Base-by-base conservation (phyloP, 2,329 filamentous ascomycete genomes). In the Daldinia eschscholtzii region DNA sequence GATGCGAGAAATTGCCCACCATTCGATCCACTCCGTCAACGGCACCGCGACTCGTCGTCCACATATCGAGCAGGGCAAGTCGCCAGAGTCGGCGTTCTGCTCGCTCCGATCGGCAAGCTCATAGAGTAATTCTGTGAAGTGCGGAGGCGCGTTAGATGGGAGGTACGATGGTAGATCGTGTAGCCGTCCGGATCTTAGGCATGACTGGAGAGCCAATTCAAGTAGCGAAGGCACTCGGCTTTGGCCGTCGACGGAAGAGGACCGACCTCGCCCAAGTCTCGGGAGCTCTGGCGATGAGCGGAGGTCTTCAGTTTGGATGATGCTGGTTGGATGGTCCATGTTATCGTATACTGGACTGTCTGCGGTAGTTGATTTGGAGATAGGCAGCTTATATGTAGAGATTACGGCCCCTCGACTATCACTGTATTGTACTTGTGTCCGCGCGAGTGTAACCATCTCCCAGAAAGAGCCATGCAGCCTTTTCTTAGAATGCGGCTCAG, bases 21-120 rank as follows among this genome's bases (percentile, higher is more conserved):
- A 91, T 74, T 91, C 89, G 6, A 91, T 78, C 89, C 89, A 91
- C 73, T 88, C 83, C 0, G 85, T 80, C 3, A 83, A 78, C 2
- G 88, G 85, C 23, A 86, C 79, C 6, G 88, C 79, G 3, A 86
- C 83, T 7, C 76, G 74, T 30, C 83, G 82, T 26, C 77, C 72
- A 73, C 89, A 91, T 0, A 82, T 79, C 1, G 86, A 85, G 72
- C 89, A 91, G 1, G 74, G 74, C 30, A 84, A 73, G 1, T 85
- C 85, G 4, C 88, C 88, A 0, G 77, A 44, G 42, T 77, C 73
- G n/a, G 65, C 75, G 48, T 77, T 76, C 1, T 65, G 78, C 41
- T 85, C 81, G 41, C 82, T 83, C 67, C 84, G 82, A 3, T 73
- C 68, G 0, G 77, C 73, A 3, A 84, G 81, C 10, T 79, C 79